phyloP scores from a whole-genome alignment of 1,284 basidiomycete species.

The Puccinia horiana region DNA sequence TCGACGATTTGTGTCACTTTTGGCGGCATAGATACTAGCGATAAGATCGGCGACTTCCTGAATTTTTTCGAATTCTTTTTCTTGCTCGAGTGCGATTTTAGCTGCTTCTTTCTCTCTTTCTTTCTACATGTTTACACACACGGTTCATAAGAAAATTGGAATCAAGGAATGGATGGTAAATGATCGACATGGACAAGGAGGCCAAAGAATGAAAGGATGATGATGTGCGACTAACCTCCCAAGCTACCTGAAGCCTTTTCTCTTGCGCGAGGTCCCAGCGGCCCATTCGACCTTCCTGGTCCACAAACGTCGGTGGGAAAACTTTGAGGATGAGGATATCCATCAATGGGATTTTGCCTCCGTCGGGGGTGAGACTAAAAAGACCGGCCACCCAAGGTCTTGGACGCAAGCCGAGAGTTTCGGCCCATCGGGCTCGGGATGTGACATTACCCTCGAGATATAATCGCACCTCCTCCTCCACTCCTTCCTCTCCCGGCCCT shows the following conservation, averaged over 20 bases:
- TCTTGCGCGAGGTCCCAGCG: constrained; percentile 35
- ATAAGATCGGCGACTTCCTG: neutral
- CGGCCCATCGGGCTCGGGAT: constrained; percentile 22
- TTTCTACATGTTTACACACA: constrained; percentile 8
- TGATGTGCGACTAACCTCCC: constrained; percentile 11
- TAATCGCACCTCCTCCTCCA: constrained; percentile 8
- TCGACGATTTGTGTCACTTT: neutral
- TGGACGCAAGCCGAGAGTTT: constrained; percentile 27
- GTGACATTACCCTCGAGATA: constrained; percentile 39
- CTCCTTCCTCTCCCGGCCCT: neutral
- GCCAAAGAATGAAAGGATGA: neutral
- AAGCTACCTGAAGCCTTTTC: constrained; percentile 20
- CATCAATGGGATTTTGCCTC: constrained; percentile 25
- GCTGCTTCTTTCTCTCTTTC: constrained; percentile 14
- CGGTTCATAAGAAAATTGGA: neutral
- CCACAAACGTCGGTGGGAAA: constrained; percentile 22
- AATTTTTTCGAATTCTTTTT: constrained; percentile 25
- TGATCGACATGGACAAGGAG: neutral
- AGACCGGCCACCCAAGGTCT: constrained; percentile 16
- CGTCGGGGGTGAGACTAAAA: constrained; percentile 26
- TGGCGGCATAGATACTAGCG: neutral
- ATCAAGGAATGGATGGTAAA: neutral
- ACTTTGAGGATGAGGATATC: constrained; percentile 38
- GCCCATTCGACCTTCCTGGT: constrained; percentile 17
- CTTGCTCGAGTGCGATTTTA: constrained; percentile 10